Conservation (phyloP, 345 rosid species). For the Euphorbia tirucalli region DNA sequence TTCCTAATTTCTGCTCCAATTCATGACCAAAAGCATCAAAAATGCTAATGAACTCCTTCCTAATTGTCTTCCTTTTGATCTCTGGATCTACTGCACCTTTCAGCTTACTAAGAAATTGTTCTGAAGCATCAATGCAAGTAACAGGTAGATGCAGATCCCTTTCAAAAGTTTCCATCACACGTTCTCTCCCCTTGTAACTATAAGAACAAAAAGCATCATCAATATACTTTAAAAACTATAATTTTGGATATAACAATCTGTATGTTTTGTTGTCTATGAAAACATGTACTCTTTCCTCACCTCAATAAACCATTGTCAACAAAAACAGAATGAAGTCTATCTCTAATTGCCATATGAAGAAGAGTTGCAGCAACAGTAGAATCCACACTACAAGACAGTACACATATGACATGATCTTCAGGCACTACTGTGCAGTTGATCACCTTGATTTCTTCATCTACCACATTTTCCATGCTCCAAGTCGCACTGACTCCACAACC, state of each 20-base stretch:
- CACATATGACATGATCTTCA: constrained; percentile 91
- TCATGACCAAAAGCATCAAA: constrained; percentile 79
- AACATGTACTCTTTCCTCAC: constrained; percentile 30
- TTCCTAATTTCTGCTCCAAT: constrained; percentile 73
- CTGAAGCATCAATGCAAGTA: constrained; percentile 76
- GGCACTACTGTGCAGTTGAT: constrained; percentile 62
- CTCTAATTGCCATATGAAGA: constrained; percentile 92
- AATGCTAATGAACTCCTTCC: constrained; percentile 78
- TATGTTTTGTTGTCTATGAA: background rate
- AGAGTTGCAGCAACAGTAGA: constrained; percentile 98
- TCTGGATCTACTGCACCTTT: constrained; percentile 93
- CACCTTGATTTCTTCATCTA: constrained; percentile 85
- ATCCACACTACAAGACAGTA: constrained; percentile 94
- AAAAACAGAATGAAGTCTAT: constrained; percentile 91
- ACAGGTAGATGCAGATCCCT: constrained; percentile 88
- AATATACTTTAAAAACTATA: too few relatives aligned
- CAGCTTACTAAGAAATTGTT: constrained; percentile 73
- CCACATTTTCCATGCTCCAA: constrained; percentile 89
- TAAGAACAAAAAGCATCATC: constrained; percentile 8
- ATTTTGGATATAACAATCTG: background rate
- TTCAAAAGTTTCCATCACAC: constrained; percentile 87
- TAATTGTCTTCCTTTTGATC: constrained; percentile 84
- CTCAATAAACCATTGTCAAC: constrained; percentile 93
- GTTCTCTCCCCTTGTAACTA: constrained; percentile 90
- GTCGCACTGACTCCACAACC: constrained; percentile 70